These are phyloP conservation scores for Fusarium haematococcum DNA, from an alignment of 2,329 filamentous ascomycete genomes.

Conservation along the genomic window DNA sequence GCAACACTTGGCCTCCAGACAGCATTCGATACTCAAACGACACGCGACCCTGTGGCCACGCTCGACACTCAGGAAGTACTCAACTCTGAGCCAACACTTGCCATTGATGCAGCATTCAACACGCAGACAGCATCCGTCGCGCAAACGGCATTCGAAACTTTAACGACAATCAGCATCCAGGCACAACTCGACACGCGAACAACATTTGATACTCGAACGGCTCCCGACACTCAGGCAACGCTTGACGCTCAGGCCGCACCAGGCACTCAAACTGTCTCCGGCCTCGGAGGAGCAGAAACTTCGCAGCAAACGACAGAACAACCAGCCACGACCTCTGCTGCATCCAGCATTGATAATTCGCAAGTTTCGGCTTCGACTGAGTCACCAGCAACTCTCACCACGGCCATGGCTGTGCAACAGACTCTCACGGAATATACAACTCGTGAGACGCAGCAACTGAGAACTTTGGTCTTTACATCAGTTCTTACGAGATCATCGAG, in stretches of 20 bases:
- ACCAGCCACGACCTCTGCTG: background rate
- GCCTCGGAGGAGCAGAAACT: background rate
- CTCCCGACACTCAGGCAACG: background rate
- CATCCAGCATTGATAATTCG: background rate
- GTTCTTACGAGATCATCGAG: constrained; percentile 38
- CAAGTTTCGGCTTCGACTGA: background rate
- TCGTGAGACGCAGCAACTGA: constrained; percentile 7
- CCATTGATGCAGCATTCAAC: background rate
- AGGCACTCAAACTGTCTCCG: background rate
- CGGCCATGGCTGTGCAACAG: background rate
- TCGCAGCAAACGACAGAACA: background rate
- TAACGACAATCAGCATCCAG: background rate
- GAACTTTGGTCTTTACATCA: constrained; percentile 36
- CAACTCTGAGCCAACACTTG: background rate
- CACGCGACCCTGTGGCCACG: background rate
- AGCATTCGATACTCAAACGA: background rate
- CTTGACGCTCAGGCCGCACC: background rate
- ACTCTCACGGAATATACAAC: background rate
- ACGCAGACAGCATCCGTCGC: background rate
- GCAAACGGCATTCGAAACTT: background rate
- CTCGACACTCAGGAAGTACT: background rate
- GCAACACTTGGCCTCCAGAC: background rate
- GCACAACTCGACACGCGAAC: background rate
- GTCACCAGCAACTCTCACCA: background rate
- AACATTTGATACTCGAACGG: background rate